Percentiles rank a stretch among this genome's conserved stretches.
These are phyloP conservation scores for Saccharomyces hybrid DNA, from an alignment of 1,139 yeast genomes.

Conservation along the genomic window DNA sequence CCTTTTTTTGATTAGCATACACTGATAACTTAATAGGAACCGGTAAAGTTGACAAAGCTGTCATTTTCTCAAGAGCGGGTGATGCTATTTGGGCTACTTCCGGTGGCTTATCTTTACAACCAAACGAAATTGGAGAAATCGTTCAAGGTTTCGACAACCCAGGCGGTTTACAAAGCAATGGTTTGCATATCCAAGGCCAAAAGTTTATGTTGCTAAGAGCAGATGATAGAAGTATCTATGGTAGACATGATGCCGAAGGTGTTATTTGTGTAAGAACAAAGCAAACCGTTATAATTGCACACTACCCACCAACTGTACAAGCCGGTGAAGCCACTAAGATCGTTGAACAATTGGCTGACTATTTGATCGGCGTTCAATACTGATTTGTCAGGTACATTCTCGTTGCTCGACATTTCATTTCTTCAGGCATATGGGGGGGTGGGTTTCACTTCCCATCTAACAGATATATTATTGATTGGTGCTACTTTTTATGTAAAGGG, in stretches of 20 bases:
- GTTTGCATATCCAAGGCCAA: slow-evolving; percentile 75
- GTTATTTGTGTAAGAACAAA: slow-evolving; percentile 85
- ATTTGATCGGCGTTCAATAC: slow-evolving; percentile 79
- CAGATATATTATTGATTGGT: neutral
- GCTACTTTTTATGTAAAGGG: neutral
- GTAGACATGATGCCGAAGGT: slow-evolving; percentile 83
- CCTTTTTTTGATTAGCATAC: slow-evolving; percentile 47
- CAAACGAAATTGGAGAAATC: slow-evolving; percentile 63
- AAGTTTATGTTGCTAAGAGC: slow-evolving; percentile 86
- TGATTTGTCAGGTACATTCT: slow-evolving; percentile 29
- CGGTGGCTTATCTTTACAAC: slow-evolving; percentile 57
- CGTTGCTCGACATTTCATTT: neutral
- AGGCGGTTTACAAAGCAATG: slow-evolving; percentile 67
- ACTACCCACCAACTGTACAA: slow-evolving; percentile 82
- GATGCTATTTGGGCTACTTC: slow-evolving; percentile 92
- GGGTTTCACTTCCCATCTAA: neutral
- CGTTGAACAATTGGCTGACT: slow-evolving; percentile 92
- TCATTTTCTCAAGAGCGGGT: slow-evolving; percentile 88
- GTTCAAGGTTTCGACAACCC: slow-evolving; percentile 80
- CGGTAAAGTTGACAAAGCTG: slow-evolving; percentile 84
- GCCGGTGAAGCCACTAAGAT: slow-evolving; percentile 93
- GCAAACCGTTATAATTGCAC: slow-evolving; percentile 89
- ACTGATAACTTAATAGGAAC: slow-evolving; percentile 85
- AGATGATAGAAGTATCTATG: slow-evolving; percentile 88
- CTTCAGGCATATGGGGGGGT: neutral